Percentiles rank a stretch among this genome's conserved stretches.
These are phyloP conservation scores for Phaffia australis DNA, from an alignment of 768 basidiomycete genomes.

Conservation along the genomic window DNA sequence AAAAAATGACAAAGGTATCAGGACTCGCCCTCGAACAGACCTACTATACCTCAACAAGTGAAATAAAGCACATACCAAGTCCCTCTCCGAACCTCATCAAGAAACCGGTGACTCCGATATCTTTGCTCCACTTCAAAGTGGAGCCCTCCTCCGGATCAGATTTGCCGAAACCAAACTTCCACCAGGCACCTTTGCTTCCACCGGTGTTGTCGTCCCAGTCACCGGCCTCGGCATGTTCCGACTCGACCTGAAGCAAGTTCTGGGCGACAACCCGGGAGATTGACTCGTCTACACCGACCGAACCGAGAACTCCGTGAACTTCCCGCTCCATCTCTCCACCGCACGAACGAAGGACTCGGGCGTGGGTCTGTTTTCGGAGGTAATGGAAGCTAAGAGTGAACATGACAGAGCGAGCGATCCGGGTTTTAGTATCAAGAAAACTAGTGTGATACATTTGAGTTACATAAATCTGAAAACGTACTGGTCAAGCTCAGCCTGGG, in stretches of 20 bases:
- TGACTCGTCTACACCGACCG: constrained; percentile 76
- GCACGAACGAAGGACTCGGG: constrained; percentile 78
- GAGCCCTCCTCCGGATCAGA: constrained; percentile 46
- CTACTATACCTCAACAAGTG: no score
- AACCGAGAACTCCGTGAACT: constrained; percentile 73
- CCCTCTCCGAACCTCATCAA: constrained; percentile 93
- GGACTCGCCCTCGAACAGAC: not conserved
- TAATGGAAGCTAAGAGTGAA: constrained; percentile 21
- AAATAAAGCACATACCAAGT: constrained; percentile 48
- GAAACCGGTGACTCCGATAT: constrained; percentile 83
- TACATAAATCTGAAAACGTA: constrained; percentile 38
- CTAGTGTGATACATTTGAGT: not conserved
- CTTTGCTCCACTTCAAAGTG: constrained; percentile 54
- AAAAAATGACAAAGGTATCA: not conserved
- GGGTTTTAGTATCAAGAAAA: not conserved
- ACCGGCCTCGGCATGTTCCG: constrained; percentile 29
- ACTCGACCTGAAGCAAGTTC: constrained; percentile 48
- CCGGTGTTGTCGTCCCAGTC: constrained; percentile 51
- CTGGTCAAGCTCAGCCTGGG: constrained; percentile 92
- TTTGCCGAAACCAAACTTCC: constrained; percentile 27
- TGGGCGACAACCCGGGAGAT: constrained; percentile 68
- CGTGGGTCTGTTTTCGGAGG: constrained; percentile 37
- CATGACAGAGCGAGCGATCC: not conserved
- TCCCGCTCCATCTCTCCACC: constrained; percentile 94
- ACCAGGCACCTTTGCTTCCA: constrained; percentile 19